Evolutionary conservation across 495 filamentous ascomycete species (phyloP).

Genomic region (Saxispiralis lemnorum): DNA sequence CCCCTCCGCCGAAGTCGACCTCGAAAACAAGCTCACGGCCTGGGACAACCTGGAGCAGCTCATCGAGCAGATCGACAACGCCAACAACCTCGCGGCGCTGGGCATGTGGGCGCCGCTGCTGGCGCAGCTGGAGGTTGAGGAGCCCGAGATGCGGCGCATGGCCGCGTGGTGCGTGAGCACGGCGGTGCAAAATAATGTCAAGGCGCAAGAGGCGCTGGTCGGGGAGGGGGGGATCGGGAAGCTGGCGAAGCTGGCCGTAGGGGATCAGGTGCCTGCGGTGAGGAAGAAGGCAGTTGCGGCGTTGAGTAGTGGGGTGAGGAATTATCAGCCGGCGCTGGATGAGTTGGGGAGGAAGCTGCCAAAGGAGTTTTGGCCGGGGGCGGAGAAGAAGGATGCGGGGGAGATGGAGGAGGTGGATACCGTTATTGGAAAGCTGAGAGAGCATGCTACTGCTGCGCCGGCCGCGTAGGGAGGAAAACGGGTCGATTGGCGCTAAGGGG

Average conservation of each 20-base stretch:
- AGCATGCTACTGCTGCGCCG: slow-evolving; percentile 13
- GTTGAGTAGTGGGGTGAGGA: slow-evolving; percentile 63
- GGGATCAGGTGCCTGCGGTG: slow-evolving; percentile 42
- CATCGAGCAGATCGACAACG: slow-evolving; percentile 83
- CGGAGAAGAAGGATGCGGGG: slow-evolving; percentile 42
- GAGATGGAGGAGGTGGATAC: slow-evolving; percentile 75
- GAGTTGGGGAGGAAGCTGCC: slow-evolving; percentile 43
- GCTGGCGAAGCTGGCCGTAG: slow-evolving; percentile 46
- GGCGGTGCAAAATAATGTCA: slow-evolving; percentile 87
- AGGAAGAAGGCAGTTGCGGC: slow-evolving; percentile 78
- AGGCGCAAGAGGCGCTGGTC: slow-evolving; percentile 61
- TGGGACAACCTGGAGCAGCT: slow-evolving; percentile 95
- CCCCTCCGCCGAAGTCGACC: slow-evolving; percentile 32
- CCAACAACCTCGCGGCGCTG: slow-evolving; percentile 68
- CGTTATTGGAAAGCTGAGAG: slow-evolving; percentile 49
- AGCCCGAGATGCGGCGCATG: slow-evolving; percentile 54
- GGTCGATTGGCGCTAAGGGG: too few relatives aligned
- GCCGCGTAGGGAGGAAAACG: neutral
- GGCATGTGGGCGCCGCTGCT: slow-evolving; percentile 69
- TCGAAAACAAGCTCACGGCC: slow-evolving; percentile 66
- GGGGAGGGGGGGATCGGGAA: slow-evolving; percentile 50
- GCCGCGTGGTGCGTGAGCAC: slow-evolving; percentile 88
- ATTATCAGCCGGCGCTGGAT: slow-evolving; percentile 63
- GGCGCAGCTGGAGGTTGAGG: slow-evolving; percentile 42
- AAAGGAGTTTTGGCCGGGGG: slow-evolving; percentile 35